Conservation (phyloP, 2,329 filamentous ascomycete species). For the Ceratocystis colombiana region DNA sequence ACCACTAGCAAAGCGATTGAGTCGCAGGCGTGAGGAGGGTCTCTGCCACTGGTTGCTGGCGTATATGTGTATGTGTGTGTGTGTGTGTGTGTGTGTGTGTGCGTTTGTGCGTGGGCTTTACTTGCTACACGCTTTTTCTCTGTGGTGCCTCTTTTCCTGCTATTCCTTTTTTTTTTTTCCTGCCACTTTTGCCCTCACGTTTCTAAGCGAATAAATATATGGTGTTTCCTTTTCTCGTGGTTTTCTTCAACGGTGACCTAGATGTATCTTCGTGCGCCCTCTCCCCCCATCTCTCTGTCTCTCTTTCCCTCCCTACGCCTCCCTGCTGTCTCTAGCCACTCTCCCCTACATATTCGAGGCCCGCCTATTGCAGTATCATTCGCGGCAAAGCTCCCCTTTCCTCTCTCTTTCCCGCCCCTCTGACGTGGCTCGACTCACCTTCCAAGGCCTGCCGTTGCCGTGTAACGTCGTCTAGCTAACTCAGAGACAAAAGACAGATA, state of each 20-base stretch:
- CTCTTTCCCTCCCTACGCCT: not conserved
- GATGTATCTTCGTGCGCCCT: slow-evolving; percentile 3
- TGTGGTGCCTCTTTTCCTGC: not conserved
- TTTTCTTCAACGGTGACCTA: not conserved
- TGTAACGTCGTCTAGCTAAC: not conserved
- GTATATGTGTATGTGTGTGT: not conserved
- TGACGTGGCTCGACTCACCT: slow-evolving; percentile 13
- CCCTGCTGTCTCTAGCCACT: too few relatives aligned
- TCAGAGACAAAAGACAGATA: not conserved
- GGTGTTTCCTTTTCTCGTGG: slow-evolving; percentile 15
- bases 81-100: not conserved
- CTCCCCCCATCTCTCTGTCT: too few relatives aligned
- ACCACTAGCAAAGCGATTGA: not conserved
- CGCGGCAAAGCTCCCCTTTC: not conserved
- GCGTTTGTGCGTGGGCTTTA: not conserved
- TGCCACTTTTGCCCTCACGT: not conserved
- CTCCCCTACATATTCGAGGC: not conserved
- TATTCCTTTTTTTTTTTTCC: not conserved
- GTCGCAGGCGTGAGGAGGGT: not conserved
- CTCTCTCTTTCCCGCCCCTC: not conserved
- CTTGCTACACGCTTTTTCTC: not conserved
- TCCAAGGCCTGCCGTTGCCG: slow-evolving; percentile 2
- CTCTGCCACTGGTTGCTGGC: not conserved
- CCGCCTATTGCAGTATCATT: slow-evolving; percentile 1
- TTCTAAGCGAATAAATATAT: slow-evolving; percentile 14